Evolutionary conservation across 176 grass and related monocot genomes (phyloP).

Genomic region (Neostapfia colusana): DNA sequence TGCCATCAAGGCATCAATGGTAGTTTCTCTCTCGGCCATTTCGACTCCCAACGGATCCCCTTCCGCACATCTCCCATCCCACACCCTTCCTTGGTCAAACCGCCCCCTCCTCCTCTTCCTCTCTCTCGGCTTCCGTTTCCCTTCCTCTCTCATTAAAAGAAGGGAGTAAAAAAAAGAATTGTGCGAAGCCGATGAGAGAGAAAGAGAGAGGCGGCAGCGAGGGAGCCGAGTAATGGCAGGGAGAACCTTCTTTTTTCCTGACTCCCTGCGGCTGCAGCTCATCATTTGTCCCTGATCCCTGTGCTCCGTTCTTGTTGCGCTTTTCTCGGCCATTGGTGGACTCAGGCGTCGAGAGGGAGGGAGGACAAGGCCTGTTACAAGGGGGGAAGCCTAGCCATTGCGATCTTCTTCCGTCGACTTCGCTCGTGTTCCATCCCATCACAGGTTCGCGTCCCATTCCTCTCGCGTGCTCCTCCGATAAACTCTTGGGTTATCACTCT

Average conservation of each 20-base stretch:
- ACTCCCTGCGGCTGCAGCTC: slow-evolving; percentile 52
- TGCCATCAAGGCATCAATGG: slow-evolving; percentile 33
- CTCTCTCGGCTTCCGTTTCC: slow-evolving; percentile 18
- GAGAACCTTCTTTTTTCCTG: slow-evolving; percentile 65
- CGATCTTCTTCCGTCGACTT: slow-evolving; percentile 13
- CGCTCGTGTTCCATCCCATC: background rate
- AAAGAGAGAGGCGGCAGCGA: background rate
- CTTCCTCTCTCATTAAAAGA: slow-evolving; percentile 21
- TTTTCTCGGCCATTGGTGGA: slow-evolving; percentile 36
- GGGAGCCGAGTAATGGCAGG: slow-evolving; percentile 45
- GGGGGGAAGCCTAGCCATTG: slow-evolving; percentile 4
- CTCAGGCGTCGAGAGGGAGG: slow-evolving; percentile 18
- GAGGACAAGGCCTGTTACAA: background rate
- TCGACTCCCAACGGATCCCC: slow-evolving; percentile 60
- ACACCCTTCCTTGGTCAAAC: slow-evolving; percentile 59
- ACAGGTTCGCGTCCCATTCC: slow-evolving; percentile 3
- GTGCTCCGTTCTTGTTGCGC: slow-evolving; percentile 37
- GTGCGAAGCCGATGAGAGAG: slow-evolving; percentile 19
- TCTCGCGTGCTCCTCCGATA: background rate
- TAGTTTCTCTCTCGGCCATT: slow-evolving; percentile 18
- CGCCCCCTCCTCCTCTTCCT: slow-evolving; percentile 4
- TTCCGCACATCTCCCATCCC: slow-evolving; percentile 40
- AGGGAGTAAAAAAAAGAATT: slow-evolving; percentile 23
- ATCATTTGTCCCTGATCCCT: slow-evolving; percentile 71
- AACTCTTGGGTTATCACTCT: background rate